Evolutionary conservation across 2,329 filamentous ascomycete genomes (phyloP).

Genomic region (Aspergillus sp.): DNA sequence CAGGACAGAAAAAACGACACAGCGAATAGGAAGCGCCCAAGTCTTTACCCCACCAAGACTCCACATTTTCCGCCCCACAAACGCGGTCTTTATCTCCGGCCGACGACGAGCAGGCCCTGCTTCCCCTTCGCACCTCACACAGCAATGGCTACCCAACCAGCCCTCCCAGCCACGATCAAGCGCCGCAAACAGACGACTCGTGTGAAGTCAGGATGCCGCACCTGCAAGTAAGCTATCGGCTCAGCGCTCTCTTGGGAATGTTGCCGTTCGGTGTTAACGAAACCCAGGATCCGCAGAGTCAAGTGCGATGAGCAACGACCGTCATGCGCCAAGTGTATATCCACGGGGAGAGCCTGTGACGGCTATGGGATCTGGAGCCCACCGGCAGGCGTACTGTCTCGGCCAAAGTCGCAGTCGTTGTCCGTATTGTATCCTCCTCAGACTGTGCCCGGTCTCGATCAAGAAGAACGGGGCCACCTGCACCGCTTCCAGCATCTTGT

Average conservation of each 20-base stretch:
- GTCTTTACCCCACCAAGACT: too few species aligned
- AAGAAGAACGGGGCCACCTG: neutral
- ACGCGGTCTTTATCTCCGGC: neutral
- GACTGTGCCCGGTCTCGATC: neutral
- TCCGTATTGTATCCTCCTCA: neutral
- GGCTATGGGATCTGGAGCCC: slow-evolving; percentile 8
- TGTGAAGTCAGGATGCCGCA: neutral
- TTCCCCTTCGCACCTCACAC: too few species aligned
- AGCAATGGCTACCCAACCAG: neutral
- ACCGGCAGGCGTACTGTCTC: neutral
- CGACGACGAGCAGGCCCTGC: too few species aligned
- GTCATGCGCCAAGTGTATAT: neutral
- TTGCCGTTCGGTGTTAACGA: neutral
- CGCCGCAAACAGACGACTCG: neutral
- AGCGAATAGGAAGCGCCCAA: neutral
- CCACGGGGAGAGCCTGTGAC: neutral
- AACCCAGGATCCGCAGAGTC: neutral
- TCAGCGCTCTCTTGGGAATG: neutral
- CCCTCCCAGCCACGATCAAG: neutral
- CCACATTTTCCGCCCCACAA: too few species aligned
- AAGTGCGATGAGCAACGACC: slow-evolving; percentile 8
- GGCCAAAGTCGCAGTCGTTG: neutral
- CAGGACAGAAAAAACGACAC: neutral
- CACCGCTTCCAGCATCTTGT: neutral
- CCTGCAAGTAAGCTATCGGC: neutral